These are phyloP conservation scores for Cercophora newfieldiana DNA, from an alignment of 495 filamentous ascomycete species.

Conservation along the genomic window DNA sequence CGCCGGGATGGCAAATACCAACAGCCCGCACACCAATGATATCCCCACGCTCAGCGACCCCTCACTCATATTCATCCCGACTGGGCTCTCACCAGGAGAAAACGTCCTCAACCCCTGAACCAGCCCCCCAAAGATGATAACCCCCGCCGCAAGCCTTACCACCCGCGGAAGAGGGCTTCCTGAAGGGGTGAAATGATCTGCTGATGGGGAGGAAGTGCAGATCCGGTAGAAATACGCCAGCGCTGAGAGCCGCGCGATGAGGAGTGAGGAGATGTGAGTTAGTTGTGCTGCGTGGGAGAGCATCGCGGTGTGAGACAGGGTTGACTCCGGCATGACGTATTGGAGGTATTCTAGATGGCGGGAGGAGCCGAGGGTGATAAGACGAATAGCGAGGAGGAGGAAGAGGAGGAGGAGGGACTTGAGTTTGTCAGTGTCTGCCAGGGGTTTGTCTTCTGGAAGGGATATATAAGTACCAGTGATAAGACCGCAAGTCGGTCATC, in stretches of 20 bases:
- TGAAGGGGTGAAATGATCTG: not conserved
- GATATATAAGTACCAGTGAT: not conserved
- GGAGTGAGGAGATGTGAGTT: not conserved
- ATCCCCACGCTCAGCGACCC: not conserved
- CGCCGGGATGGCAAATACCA: not conserved
- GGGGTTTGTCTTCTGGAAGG: too few relatives aligned
- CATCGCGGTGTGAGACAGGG: constrained; percentile 7
- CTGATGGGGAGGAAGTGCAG: not conserved
- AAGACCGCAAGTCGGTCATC: not conserved
- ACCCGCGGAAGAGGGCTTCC: constrained; percentile 8
- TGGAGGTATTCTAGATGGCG: constrained; percentile 50
- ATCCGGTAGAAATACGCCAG: not conserved
- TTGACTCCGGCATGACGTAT: constrained; percentile 36
- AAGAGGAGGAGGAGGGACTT: not conserved
- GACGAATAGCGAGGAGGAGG: constrained; percentile 20
- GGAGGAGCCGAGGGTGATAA: constrained; percentile 48
- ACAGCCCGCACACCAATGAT: not conserved
- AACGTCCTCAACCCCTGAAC: not conserved
- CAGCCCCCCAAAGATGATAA: constrained; percentile 49
- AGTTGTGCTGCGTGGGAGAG: not conserved
- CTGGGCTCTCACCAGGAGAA: constrained; percentile 38
- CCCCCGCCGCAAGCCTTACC: constrained; percentile 43
- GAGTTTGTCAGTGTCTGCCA: too few relatives aligned
- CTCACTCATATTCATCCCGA: constrained; percentile 31
- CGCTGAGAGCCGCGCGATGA: not conserved